phyloP scores from a whole-genome alignment of 768 basidiomycete species.

The Leccinum imitatum region DNA sequence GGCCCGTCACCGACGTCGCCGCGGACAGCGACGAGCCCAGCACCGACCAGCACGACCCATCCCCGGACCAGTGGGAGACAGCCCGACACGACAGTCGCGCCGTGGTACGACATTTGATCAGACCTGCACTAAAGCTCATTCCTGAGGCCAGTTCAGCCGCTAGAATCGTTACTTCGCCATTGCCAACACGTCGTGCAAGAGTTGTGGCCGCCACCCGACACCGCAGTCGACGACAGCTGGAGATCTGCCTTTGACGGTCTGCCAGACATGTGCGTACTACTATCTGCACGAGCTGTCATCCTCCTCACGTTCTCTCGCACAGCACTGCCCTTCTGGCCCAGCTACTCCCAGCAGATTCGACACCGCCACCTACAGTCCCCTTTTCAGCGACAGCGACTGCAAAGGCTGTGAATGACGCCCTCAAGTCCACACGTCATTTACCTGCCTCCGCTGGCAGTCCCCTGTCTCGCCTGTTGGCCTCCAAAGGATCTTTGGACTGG shows the following conservation, averaged over 20 bases:
- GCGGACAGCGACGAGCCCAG: neutral
- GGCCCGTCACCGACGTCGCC: neutral
- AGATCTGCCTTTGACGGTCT: constrained; percentile 46
- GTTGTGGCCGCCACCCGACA: constrained; percentile 46
- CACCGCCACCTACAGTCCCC: constrained; percentile 46
- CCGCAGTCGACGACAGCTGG: constrained; percentile 35
- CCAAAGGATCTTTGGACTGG: constrained; percentile 78
- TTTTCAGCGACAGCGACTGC: constrained; percentile 57
- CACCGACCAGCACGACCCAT: neutral
- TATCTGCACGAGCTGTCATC: neutral
- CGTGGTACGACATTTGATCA: constrained; percentile 50
- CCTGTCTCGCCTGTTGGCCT: constrained; percentile 63
- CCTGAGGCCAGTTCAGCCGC: constrained; percentile 46
- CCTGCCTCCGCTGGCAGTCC: constrained; percentile 58
- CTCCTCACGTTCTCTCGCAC: neutral
- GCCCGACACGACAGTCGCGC: constrained; percentile 57
- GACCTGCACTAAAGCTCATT: constrained; percentile 15
- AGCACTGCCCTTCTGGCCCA: constrained; percentile 44
- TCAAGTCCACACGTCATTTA: constrained; percentile 63
- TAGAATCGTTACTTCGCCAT: constrained; percentile 50
- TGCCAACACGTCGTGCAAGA: constrained; percentile 52
- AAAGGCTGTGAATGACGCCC: constrained; percentile 57
- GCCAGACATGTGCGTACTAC: constrained; percentile 56
- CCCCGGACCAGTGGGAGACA: constrained; percentile 61
- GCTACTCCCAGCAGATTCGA: constrained; percentile 51